A percentile compares a stretch with the other conserved stretches of the same genome.
phyloP scores from a whole-genome alignment of 1,284 basidiomycete genomes.

The Ganoderma multipileum region DNA sequence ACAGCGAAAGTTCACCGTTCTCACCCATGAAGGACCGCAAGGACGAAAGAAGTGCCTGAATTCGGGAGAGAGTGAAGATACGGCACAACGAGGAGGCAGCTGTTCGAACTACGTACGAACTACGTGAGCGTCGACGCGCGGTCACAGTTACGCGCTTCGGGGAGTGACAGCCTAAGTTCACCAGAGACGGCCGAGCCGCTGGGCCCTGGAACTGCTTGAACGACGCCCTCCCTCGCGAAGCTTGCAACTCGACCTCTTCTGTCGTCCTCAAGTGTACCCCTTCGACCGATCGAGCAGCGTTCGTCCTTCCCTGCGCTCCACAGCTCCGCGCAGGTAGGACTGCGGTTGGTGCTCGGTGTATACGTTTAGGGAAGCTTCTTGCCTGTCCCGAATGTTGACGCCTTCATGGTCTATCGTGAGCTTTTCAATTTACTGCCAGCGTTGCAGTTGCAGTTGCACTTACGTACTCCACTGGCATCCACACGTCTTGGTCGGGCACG shows the following conservation, averaged over 20 bases:
- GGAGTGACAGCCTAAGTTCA: conserved; percentile 14
- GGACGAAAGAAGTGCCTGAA: not conserved
- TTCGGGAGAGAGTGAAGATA: not conserved
- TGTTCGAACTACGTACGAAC: conserved; percentile 3
- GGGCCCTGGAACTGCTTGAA: not conserved
- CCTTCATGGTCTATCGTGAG: not conserved
- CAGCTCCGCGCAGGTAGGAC: not conserved
- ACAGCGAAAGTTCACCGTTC: not conserved
- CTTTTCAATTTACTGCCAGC: not conserved
- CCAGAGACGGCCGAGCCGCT: not conserved
- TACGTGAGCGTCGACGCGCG: not conserved
- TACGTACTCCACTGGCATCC: not conserved
- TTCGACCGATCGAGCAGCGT: not conserved
- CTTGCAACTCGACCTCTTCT: not conserved
- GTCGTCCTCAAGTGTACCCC: not conserved
- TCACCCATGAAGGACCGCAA: not conserved
- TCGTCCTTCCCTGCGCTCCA: not conserved
- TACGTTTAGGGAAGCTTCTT: not conserved
- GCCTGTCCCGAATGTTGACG: not conserved
- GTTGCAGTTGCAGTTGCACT: not conserved
- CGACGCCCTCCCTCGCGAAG: not conserved
- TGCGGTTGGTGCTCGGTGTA: not conserved
- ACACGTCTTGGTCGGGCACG: not conserved
- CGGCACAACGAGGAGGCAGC: conserved; percentile 7
- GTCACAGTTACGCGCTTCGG: conserved; percentile 15